Evolutionary conservation across 345 rosid genomes (phyloP), one percentile per base, ranked within the genome.

Genomic region (Hibiscus tridactylites): DNA sequence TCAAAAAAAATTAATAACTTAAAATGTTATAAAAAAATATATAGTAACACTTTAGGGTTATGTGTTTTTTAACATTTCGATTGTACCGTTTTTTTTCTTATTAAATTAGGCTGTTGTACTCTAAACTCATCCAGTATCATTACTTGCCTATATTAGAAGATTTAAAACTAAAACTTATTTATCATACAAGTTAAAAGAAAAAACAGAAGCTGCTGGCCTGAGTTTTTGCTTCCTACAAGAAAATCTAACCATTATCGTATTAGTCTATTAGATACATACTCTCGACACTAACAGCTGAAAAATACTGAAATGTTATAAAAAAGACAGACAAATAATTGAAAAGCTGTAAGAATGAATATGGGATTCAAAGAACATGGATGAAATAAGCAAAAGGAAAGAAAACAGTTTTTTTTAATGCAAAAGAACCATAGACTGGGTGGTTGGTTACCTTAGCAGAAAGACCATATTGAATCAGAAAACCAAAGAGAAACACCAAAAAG

Each of bases 401-500:
- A 19, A 39, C 35, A 73, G 53, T 35, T 61, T 58, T 17, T 37
- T 10, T 39, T 39, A 37, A 67, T 57, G 33, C 50, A n/a, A 73
- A 17, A 71, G 61, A 56, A 44, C 9, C 44, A 39, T 39, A 39
- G 44, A 39, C 8, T 39, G 44, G 44, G 44, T 39, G 44, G 44
- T 39, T 39, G 44, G 44, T 77, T 74, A 78, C 79, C 81, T 71
- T 68, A 33, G 73, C 54, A 28, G 31, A 39, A 76, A 71, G 62
- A 17, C 57, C 73, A 47, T 74, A 78, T 80, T 74, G 75, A 82
- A 80, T 80, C 70, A 64, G 81, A 80, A 76, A 50, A 44, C 79
- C 80, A 74, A 81, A 71, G 60, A 19, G 19, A 47, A 65, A 69
- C 64, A 59, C 24, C 16, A 58, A 68, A 71, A 62, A 2, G 71